Conservation (phyloP, 305 asterid genomes). For the Fraxinus floribunda region DNA sequence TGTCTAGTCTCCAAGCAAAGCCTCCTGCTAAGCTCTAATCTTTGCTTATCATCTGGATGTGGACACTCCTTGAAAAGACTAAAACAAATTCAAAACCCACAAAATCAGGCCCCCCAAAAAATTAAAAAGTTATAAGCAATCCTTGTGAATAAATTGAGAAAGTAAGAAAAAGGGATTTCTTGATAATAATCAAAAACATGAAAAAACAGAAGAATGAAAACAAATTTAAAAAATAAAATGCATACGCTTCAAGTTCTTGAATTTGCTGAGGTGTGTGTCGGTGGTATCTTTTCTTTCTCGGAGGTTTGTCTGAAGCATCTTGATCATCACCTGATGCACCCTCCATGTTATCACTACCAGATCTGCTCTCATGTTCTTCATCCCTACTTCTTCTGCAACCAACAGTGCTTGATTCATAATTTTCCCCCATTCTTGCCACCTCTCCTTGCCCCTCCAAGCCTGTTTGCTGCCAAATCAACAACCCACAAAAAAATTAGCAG, state of each 20-base stretch:
- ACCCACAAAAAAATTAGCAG: neutral
- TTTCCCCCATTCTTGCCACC: constrained; percentile 43
- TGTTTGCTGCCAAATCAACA: constrained; percentile 52
- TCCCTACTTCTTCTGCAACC: constrained; percentile 74
- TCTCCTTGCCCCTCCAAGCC: constrained; percentile 77
- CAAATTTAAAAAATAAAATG: neutral
- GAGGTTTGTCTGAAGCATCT: constrained; percentile 67
- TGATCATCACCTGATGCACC: constrained; percentile 79
- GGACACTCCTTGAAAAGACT: constrained; percentile 92
- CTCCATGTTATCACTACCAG: constrained; percentile 82
- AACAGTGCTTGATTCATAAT: constrained; percentile 32
- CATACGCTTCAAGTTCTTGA: constrained; percentile 89
- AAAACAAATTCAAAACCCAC: neutral
- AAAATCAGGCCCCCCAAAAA: neutral
- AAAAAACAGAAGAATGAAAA: neutral
- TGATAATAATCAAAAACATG: neutral
- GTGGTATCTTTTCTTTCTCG: constrained; percentile 84
- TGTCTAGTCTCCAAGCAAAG: constrained; percentile 84
- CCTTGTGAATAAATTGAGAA: neutral
- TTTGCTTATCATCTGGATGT: constrained; percentile 90
- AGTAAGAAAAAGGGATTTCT: neutral
- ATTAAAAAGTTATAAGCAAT: neutral
- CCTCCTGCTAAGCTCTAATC: constrained; percentile 78
- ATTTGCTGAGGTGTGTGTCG: constrained; percentile 99
- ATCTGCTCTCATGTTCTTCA: constrained; percentile 86